Percentiles rank a stretch among this genome's conserved stretches.
Evolutionary conservation across 306 rosid species (phyloP).

Genomic region (Lathyrus aphaca): DNA sequence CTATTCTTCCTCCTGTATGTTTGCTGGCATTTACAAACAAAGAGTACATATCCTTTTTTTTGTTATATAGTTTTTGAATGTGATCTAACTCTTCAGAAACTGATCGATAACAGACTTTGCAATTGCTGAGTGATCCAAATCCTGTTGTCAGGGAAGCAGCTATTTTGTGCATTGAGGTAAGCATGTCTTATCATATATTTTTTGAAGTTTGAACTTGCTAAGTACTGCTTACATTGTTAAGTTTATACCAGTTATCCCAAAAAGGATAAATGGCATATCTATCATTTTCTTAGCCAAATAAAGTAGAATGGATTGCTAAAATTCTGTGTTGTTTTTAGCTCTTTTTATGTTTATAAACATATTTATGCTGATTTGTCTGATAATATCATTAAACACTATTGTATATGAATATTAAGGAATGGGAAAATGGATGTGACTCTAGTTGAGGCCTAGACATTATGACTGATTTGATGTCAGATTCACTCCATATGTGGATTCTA

Average conservation of each 20-base stretch:
- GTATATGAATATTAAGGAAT: conserved; percentile 29
- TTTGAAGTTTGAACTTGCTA: conserved; percentile 24
- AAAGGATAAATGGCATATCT: not conserved
- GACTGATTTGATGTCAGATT: conserved; percentile 39
- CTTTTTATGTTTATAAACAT: conserved; percentile 11
- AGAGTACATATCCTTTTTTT: not conserved
- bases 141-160: conserved; percentile 94
- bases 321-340: conserved; percentile 17
- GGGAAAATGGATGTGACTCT: conserved; percentile 29
- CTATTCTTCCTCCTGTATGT: conserved; percentile 90
- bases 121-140: conserved; percentile 84
- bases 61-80: conserved; percentile 15
- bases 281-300: conserved; percentile 15
- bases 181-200: conserved; percentile 32
- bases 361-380: conserved; percentile 16
- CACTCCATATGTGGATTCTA: conserved; percentile 1
- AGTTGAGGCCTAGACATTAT: conserved; percentile 18
- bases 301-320: conserved; percentile 27
- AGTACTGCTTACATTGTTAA: conserved; percentile 18
- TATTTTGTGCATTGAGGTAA: conserved; percentile 88
- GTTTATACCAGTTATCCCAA: conserved; percentile 18
- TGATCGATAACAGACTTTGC: conserved; percentile 72
- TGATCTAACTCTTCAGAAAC: conserved; percentile 26
- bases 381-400: conserved; percentile 19
- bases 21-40: conserved; percentile 30